Percentiles rank a stretch among this genome's conserved stretches.
phyloP scores from a whole-genome alignment of 1,139 yeast species.

The Lodderomyces pseudojiufengensis region DNA sequence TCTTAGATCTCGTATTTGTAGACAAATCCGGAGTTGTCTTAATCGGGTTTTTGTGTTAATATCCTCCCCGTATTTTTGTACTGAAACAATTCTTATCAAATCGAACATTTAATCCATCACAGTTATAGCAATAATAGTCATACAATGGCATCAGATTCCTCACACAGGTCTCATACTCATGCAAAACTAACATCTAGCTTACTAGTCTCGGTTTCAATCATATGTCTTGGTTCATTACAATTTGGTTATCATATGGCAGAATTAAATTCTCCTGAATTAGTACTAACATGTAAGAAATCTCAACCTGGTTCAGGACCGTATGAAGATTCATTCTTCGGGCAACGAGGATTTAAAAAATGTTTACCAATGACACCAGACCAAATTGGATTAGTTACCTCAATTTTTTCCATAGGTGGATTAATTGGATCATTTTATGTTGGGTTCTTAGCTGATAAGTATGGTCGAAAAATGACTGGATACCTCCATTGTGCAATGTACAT shows the following conservation, averaged over 20 bases:
- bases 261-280: conserved; percentile 43
- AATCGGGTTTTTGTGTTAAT: too few species aligned
- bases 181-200: conserved; percentile 22
- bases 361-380: conserved; percentile 61
- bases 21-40: too few species aligned
- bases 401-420: conserved; percentile 84
- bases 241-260: conserved; percentile 52
- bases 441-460: conserved; percentile 59
- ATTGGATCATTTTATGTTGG: conserved; percentile 76
- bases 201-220: conserved; percentile 29
- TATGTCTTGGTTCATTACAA: conserved; percentile 45
- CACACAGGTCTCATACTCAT: neutral
- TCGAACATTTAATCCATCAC: too few species aligned
- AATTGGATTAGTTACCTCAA: conserved; percentile 77
- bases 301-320: conserved; percentile 33
- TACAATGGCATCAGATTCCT: neutral
- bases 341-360: conserved; percentile 39
- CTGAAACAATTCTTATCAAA: too few species aligned
- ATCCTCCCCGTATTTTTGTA: too few species aligned
- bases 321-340: conserved; percentile 36
- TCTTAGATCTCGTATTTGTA: too few species aligned
- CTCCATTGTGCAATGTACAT: conserved; percentile 54
- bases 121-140: too few species aligned
- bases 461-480: conserved; percentile 58
- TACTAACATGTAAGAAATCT: conserved; percentile 33